Percentiles rank a stretch among this genome's conserved stretches.
phyloP scores from a whole-genome alignment of 1,284 basidiomycete genomes.

The Wallemia ichthyophaga region DNA sequence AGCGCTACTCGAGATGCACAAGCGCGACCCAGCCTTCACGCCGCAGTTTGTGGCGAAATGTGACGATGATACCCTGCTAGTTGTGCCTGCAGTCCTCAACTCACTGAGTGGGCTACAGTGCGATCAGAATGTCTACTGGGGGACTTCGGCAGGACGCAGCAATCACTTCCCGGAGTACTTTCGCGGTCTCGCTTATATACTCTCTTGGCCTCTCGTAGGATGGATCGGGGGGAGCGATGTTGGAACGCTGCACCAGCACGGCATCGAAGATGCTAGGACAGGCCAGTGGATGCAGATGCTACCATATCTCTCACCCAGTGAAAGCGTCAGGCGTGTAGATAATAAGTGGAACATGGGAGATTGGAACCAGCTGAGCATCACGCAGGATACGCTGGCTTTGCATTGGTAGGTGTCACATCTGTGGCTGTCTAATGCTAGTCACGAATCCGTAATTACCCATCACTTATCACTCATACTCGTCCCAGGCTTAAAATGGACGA shows the following conservation, averaged over 20 bases:
- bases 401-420: conserved; percentile 16
- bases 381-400: conserved; percentile 14
- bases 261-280: conserved; percentile 18
- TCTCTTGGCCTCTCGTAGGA: conserved; percentile 17
- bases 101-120: conserved; percentile 16
- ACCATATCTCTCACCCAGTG: conserved; percentile 11
- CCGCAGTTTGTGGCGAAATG: background rate
- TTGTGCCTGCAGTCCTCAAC: conserved; percentile 17
- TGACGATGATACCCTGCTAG: conserved; percentile 14
- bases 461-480: no score
- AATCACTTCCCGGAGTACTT: conserved; percentile 16
- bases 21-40: background rate
- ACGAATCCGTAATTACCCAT: no score
- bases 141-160: conserved; percentile 15
- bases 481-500: background rate
- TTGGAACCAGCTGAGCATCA: conserved; percentile 17
- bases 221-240: conserved; percentile 17
- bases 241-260: conserved; percentile 14
- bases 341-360: conserved; percentile 19
- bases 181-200: conserved; percentile 18
- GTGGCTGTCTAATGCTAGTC: no score
- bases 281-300: conserved; percentile 17
- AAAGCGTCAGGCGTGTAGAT: conserved; percentile 15
- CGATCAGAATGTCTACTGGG: conserved; percentile 17
- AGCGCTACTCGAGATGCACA: background rate